Conservation (phyloP, 2,329 filamentous ascomycete species). For the Diaporthe ampelina region DNA sequence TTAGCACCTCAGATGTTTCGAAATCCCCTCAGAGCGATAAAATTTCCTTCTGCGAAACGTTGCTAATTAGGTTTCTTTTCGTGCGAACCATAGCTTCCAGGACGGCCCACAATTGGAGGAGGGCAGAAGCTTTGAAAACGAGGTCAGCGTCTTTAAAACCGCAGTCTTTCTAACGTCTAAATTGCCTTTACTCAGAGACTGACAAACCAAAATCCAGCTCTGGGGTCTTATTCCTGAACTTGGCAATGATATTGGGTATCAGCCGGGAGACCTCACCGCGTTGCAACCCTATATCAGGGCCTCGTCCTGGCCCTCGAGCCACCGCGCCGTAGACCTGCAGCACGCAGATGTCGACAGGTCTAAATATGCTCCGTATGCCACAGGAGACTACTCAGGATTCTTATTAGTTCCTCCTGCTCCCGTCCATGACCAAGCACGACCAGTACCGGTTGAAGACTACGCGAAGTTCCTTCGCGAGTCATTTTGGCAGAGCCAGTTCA, state of each 20-base stretch:
- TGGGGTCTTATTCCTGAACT: not conserved
- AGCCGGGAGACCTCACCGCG: too few relatives aligned
- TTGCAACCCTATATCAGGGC: not conserved
- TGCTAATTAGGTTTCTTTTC: not conserved
- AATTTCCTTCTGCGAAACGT: not conserved
- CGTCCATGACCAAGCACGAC: not conserved
- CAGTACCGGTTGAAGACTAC: not conserved
- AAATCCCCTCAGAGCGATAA: not conserved
- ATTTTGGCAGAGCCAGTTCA: not conserved
- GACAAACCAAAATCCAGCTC: not conserved
- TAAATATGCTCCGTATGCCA: not conserved
- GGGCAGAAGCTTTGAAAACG: not conserved
- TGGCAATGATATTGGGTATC: too few relatives aligned
- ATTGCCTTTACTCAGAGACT: not conserved
- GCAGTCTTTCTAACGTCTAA: not conserved
- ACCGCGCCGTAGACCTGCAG: not conserved
- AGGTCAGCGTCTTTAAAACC: not conserved
- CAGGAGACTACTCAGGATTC: not conserved
- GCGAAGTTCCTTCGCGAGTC: not conserved
- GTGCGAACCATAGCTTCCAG: not conserved
- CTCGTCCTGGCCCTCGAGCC: not conserved
- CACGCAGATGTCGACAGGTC: not conserved
- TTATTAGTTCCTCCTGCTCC: constrained; percentile 8
- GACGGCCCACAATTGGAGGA: not conserved
- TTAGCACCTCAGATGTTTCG: not conserved